Evolutionary conservation across 176 grass and related monocot genomes (phyloP).

Genomic region (Musa troglodytarum): DNA sequence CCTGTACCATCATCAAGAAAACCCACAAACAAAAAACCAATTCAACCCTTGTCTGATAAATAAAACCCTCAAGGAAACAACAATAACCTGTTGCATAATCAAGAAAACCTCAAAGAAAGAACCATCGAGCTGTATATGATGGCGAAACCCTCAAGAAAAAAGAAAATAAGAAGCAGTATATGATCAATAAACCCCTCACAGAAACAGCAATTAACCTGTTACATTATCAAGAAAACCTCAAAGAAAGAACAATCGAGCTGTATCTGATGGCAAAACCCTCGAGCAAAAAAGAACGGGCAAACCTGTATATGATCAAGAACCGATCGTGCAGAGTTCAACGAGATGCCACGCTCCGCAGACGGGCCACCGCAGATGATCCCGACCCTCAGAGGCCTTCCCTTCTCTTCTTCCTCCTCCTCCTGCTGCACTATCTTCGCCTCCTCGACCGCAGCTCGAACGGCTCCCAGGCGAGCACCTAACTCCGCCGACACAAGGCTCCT

Average conservation of each 20-base stretch:
- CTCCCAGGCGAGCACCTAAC: not conserved
- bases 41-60: slow-evolving; percentile 77
- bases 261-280: no score
- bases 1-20: no score
- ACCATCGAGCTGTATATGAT: not conserved
- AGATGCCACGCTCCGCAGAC: slow-evolving; percentile 78
- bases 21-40: not conserved
- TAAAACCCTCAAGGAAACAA: no score
- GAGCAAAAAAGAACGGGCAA: not conserved
- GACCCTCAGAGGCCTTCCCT: slow-evolving; percentile 50
- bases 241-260: not conserved
- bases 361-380: slow-evolving; percentile 85
- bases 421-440: not conserved
- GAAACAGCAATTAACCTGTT: no score
- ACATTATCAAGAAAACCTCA: not conserved
- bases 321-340: slow-evolving; percentile 85
- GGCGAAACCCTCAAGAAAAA: no score
- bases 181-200: slow-evolving; percentile 37
- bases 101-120: not conserved
- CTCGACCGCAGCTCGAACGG: not conserved
- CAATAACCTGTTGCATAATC: no score
- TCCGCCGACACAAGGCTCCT: not conserved
- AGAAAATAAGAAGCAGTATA: slow-evolving; percentile 43
- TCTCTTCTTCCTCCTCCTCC: slow-evolving; percentile 11
- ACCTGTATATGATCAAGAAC: slow-evolving; percentile 96